These are phyloP conservation scores for Eucalyptus microcorys DNA, from an alignment of 345 rosid genomes.

Conservation along the genomic window DNA sequence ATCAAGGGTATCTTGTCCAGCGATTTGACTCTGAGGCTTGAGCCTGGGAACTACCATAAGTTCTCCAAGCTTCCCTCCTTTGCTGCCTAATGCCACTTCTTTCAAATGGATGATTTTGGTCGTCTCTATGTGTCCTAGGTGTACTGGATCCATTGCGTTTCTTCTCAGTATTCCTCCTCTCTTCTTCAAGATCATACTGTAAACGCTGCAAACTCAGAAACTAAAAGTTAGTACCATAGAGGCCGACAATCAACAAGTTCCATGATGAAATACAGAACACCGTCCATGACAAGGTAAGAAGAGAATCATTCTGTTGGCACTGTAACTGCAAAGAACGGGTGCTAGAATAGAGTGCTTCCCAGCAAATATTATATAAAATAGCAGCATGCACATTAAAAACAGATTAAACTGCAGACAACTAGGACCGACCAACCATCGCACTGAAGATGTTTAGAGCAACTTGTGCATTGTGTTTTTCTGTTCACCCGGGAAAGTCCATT, in stretches of 20 bases:
- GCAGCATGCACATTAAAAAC: background rate
- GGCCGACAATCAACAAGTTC: background rate
- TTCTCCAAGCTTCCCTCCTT: conserved; percentile 38
- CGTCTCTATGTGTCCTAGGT: conserved; percentile 30
- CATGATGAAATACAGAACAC: background rate
- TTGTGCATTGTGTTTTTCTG: background rate
- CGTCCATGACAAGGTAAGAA: background rate
- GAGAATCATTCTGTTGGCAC: background rate
- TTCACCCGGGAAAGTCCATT: background rate
- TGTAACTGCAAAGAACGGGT: background rate
- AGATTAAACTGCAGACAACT: background rate
- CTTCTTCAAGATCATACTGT: conserved; percentile 82
- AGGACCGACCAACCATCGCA: background rate
- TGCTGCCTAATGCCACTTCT: conserved; percentile 29
- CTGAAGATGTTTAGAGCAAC: background rate
- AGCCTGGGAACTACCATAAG: conserved; percentile 15
- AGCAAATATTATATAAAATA: background rate
- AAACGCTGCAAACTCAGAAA: conserved; percentile 39
- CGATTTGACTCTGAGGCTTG: conserved; percentile 23
- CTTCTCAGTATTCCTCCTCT: conserved; percentile 48
- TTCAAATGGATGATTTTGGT: conserved; percentile 37
- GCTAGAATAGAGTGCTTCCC: background rate
- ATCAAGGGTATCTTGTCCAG: conserved; percentile 32
- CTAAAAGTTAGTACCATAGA: background rate
- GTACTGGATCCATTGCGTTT: conserved; percentile 41